Evolutionary conservation across 164 flowering plant species (phyloP).

Genomic region (Magnolia officinalis): DNA sequence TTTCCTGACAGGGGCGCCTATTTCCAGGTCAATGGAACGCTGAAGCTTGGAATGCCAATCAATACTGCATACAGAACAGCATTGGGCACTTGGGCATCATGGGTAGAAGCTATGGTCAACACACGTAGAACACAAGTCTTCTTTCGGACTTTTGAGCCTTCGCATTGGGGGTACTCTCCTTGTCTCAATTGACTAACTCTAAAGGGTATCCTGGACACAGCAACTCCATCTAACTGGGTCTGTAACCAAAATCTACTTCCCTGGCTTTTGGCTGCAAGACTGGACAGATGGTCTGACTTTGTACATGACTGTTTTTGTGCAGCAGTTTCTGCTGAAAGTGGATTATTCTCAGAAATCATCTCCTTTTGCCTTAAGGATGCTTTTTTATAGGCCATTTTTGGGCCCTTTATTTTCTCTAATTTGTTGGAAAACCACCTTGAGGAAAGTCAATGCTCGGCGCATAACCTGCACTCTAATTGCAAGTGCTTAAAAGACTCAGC

Average conservation of each 20-base stretch:
- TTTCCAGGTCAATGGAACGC: constrained; percentile 54
- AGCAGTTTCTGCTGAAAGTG: too few relatives aligned
- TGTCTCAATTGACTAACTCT: not conserved
- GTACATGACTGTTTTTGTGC: too few relatives aligned
- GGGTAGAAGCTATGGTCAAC: constrained; percentile 55
- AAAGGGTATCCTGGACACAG: not conserved
- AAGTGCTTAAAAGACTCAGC: too few relatives aligned
- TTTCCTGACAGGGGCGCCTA: constrained; percentile 75
- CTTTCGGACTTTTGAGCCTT: constrained; percentile 77
- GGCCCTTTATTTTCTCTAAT: too few relatives aligned
- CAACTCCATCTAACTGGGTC: not conserved
- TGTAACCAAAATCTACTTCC: not conserved
- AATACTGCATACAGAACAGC: constrained; percentile 52
- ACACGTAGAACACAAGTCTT: constrained; percentile 60
- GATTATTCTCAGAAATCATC: too few relatives aligned
- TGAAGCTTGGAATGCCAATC: constrained; percentile 75
- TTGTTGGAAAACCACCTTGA: too few relatives aligned
- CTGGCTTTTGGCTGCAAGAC: not conserved
- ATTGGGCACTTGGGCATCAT: constrained; percentile 73
- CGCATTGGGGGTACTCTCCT: constrained; percentile 72
- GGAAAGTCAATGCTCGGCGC: too few relatives aligned
- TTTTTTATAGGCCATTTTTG: too few relatives aligned
- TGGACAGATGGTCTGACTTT: too few relatives aligned
- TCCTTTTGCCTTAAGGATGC: too few relatives aligned
- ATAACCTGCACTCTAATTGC: too few relatives aligned